Conservation (phyloP, 2,329 filamentous ascomycete genomes). For the Pleomassaria siparia region DNA sequence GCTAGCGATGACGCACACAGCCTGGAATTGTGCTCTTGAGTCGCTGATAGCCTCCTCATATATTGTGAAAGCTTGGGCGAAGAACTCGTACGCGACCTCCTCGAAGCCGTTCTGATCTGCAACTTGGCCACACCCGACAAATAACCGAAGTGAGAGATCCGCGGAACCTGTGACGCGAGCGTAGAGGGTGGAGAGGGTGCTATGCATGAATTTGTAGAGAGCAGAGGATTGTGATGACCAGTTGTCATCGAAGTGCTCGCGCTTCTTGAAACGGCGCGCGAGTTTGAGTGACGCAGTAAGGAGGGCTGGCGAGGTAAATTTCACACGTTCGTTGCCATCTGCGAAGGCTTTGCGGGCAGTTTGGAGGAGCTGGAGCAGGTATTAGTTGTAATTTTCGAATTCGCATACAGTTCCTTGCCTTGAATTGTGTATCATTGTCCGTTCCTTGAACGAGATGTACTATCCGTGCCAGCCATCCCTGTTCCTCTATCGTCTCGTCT, state of each 20-base stretch:
- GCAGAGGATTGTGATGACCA: constrained; percentile 74
- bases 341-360: constrained; percentile 81
- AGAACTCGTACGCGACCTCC: constrained; percentile 97
- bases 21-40: constrained; percentile 95
- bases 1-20: constrained; percentile 89
- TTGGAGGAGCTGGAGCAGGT: constrained; percentile 68
- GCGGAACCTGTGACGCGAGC: constrained; percentile 82
- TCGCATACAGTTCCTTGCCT: constrained; percentile 46
- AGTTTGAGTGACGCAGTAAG: constrained; percentile 89
- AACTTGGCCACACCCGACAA: constrained; percentile 88
- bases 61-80: constrained; percentile 95
- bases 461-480: constrained; percentile 92
- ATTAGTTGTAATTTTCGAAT: constrained; percentile 9
- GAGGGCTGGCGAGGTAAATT: constrained; percentile 90
- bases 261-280: constrained; percentile 81
- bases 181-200: constrained; percentile 82
- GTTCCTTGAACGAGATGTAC: constrained; percentile 82
- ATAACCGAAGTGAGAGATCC: constrained; percentile 85
- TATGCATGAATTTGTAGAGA: constrained; percentile 95
- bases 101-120: constrained; percentile 90
- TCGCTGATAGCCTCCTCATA: constrained; percentile 97
- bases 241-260: constrained; percentile 83
- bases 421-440: constrained; percentile 92
- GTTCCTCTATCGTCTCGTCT: constrained; percentile 96
- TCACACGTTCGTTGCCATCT: constrained; percentile 92